Percentiles rank a stretch among this genome's conserved stretches.
Conservation (phyloP, 305 asterid species). For the Withania somnifera region DNA sequence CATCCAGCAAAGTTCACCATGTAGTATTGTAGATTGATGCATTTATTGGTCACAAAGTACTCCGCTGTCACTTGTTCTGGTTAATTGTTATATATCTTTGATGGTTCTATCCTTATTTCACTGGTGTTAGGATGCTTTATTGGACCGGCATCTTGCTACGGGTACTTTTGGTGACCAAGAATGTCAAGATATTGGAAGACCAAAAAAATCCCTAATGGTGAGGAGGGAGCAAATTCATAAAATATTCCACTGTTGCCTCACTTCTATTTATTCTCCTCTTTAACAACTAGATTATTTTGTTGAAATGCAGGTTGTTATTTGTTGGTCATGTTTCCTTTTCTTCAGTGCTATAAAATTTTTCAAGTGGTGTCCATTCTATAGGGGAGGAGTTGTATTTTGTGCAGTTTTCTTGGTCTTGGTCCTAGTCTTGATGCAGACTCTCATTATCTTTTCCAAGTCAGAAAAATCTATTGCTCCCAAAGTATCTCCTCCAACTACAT, state of each 20-base stretch:
- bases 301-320: slow-evolving; percentile 44
- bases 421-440: slow-evolving; percentile 57
- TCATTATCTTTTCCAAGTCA: slow-evolving; percentile 53
- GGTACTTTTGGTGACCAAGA: slow-evolving; percentile 42
- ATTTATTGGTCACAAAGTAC: not conserved
- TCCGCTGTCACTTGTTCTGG: not conserved
- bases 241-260: not conserved
- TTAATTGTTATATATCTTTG: not conserved
- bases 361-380: slow-evolving; percentile 46
- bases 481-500: slow-evolving; percentile 19
- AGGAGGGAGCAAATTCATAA: not conserved
- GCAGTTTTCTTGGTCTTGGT: slow-evolving; percentile 43
- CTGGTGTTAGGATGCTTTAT: slow-evolving; percentile 45
- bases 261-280: not conserved
- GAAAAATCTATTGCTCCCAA: slow-evolving; percentile 40
- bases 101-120: not conserved
- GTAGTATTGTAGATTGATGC: not conserved
- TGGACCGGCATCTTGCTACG: slow-evolving; percentile 59
- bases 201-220: slow-evolving; percentile 64
- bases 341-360: slow-evolving; percentile 32
- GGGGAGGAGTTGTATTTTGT: slow-evolving; percentile 49
- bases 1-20: not conserved
- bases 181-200: slow-evolving; percentile 42
- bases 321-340: slow-evolving; percentile 47
- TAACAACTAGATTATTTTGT: not conserved